Evolutionary conservation across 2,329 filamentous ascomycete genomes (phyloP), one percentile per base, ranked within the genome.

Genomic region (Nigrospora oryzae): DNA sequence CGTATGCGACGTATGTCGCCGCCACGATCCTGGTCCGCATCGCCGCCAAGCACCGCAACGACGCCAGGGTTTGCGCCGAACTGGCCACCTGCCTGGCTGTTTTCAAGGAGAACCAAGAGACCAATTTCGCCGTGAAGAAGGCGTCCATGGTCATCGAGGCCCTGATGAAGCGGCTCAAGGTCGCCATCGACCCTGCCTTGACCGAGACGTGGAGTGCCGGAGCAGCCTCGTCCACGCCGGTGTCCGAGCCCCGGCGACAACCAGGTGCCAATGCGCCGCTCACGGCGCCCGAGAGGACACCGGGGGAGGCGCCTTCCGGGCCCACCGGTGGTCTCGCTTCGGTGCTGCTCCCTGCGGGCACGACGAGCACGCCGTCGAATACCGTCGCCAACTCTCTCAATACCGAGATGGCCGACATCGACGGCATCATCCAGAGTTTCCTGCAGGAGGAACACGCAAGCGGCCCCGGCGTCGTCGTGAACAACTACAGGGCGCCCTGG

Each of bases 1-100:
- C 71, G 0, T 79, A 79, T 52, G 72, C 75, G 0, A 75, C 71
- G 0, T 79, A 78, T 46, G 72, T 77, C 1, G 67, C 67, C 4
- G 73, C 72, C 0, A 77, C 73, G 0, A 75, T 78, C 15, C 68
- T 73, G 42, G 69, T 68, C 0, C 71, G 73, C 3, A 70, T 73
- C 6, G 72, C 74, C 0, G 70, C 74, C 3, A 68, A 69, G 37
- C 62, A 68, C 10, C 61, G 63, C 8, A 55, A 54, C 0, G 59
- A 60, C 0, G 70, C 67, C 1, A 61, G 65, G 4, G 64, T 69
- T 0, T 63, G 70, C 46, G 48, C 54, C 3, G 62, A 59, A 38
- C 58, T 75, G 0, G 60, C 63, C 28, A 68, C 64, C 0, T 76
- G 71, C 44, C 51, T 75, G 1, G 62, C 63, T 0, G 65, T 74